These are phyloP conservation scores for Solanum etuberosum DNA, from an alignment of 257 asterid species.

Conservation along the genomic window DNA sequence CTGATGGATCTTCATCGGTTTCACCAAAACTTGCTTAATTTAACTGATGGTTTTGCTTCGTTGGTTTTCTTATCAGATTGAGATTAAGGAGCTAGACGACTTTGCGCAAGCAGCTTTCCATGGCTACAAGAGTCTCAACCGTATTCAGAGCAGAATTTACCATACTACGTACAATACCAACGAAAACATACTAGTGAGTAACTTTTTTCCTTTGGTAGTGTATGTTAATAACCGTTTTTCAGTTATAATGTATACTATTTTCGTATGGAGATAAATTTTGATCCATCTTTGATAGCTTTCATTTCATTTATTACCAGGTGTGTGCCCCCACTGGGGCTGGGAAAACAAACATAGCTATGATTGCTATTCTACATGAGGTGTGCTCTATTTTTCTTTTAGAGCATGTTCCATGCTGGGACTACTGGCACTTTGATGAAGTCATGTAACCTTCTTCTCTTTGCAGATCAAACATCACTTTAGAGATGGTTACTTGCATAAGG, in stretches of 20 bases:
- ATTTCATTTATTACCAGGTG: slow-evolving; percentile 46
- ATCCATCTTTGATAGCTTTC: slow-evolving; percentile 9
- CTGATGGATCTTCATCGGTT: background rate
- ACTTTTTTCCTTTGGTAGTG: background rate
- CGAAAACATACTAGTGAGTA: slow-evolving; percentile 77
- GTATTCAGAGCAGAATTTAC: slow-evolving; percentile 93
- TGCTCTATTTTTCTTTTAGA: slow-evolving; percentile 3
- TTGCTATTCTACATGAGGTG: slow-evolving; percentile 88
- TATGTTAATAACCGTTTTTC: background rate
- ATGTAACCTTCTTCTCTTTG: background rate
- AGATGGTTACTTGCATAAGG: slow-evolving; percentile 95
- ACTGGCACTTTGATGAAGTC: slow-evolving; percentile 2
- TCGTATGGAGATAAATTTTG: slow-evolving; percentile 8
- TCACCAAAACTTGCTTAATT: background rate
- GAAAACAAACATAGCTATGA: slow-evolving; percentile 95
- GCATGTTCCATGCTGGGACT: background rate
- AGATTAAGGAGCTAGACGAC: slow-evolving; percentile 87
- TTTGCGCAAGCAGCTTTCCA: slow-evolving; percentile 97
- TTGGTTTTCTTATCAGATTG: slow-evolving; percentile 50
- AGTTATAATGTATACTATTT: background rate
- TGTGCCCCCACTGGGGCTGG: slow-evolving; percentile 99
- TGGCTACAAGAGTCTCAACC: slow-evolving; percentile 88
- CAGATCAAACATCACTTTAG: slow-evolving; percentile 85
- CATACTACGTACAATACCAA: slow-evolving; percentile 79
- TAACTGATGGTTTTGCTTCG: background rate